phyloP scores from a whole-genome alignment of 2,329 filamentous ascomycete genomes.

The Fusarium sp. region DNA sequence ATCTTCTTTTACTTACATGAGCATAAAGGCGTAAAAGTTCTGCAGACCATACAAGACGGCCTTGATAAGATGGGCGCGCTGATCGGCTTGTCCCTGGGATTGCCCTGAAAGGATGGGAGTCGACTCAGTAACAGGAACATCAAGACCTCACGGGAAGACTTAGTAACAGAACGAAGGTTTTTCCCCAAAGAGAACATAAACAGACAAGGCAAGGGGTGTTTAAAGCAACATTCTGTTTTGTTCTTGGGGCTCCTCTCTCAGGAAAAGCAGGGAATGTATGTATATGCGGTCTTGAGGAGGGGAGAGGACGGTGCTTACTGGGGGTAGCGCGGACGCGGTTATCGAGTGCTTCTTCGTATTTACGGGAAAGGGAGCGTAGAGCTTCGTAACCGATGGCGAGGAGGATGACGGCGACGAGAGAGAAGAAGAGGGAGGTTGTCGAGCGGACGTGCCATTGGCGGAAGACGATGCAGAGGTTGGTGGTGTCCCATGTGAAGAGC shows the following conservation, averaged over 20 bases:
- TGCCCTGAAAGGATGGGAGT: constrained; percentile 81
- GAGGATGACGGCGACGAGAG: constrained; percentile 84
- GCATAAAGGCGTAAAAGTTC: constrained; percentile 99
- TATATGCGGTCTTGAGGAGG: constrained; percentile 6
- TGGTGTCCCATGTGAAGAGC: constrained; percentile 97
- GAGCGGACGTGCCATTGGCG: constrained; percentile 88
- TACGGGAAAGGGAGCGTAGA: constrained; percentile 81
- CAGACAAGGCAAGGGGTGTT: constrained; percentile 27
- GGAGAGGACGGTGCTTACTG: constrained; percentile 61
- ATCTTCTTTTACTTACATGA: constrained; percentile 80
- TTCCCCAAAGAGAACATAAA: constrained; percentile 28
- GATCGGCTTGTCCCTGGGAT: constrained; percentile 72
- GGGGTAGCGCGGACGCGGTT: constrained; percentile 64
- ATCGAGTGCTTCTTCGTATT: constrained; percentile 77
- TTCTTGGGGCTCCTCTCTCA: constrained; percentile 28
- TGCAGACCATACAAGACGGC: constrained; percentile 89
- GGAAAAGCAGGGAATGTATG: constrained; percentile 14
- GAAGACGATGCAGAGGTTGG: constrained; percentile 97
- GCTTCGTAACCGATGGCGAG: constrained; percentile 95
- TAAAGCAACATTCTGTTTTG: constrained; percentile 35
- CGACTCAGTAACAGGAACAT: constrained; percentile 71
- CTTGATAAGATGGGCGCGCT: constrained; percentile 83
- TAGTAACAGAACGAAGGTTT: constrained; percentile 50
- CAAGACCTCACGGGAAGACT: constrained; percentile 49
- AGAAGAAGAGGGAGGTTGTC: constrained; percentile 81